These are phyloP conservation scores for Phytophthora foliorum DNA, from an alignment of 352 stramenopile species.

Conservation along the genomic window DNA sequence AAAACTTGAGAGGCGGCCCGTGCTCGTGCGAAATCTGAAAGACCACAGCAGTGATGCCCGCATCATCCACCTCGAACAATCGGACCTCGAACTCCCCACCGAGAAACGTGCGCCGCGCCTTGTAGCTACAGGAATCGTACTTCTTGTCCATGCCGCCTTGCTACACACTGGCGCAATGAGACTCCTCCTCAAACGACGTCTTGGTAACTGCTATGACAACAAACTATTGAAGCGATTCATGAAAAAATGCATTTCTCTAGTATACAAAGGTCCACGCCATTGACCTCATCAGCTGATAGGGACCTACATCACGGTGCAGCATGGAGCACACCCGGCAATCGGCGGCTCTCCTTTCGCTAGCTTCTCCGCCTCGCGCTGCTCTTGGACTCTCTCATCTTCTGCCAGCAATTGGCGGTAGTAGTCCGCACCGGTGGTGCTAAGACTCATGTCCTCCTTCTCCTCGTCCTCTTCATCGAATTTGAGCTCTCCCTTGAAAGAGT, in stretches of 20 bases:
- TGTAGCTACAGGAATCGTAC: slow-evolving; percentile 72
- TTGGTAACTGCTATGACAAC: slow-evolving; percentile 11
- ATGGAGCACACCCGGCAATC: slow-evolving; percentile 60
- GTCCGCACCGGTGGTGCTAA: slow-evolving; percentile 47
- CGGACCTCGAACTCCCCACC: slow-evolving; percentile 75
- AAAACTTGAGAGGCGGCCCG: slow-evolving; percentile 63
- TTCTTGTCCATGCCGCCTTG: slow-evolving; percentile 44
- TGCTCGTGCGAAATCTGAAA: slow-evolving; percentile 45
- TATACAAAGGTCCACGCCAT: slow-evolving; percentile 10
- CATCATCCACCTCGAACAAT: slow-evolving; percentile 79
- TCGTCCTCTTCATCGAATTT: slow-evolving; percentile 49
- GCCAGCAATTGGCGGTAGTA: slow-evolving; percentile 58
- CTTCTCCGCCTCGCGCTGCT: slow-evolving; percentile 41
- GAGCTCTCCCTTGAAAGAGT: slow-evolving; percentile 77
- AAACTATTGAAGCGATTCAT: background rate
- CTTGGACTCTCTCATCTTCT: slow-evolving; percentile 50
- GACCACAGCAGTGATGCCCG: slow-evolving; percentile 67
- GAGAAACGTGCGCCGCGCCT: slow-evolving; percentile 67
- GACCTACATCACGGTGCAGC: slow-evolving; percentile 63
- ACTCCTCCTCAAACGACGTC: slow-evolving; percentile 22
- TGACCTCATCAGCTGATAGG: background rate
- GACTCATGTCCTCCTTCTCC: slow-evolving; percentile 42
- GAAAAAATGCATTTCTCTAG: slow-evolving; percentile 10
- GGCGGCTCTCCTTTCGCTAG: slow-evolving; percentile 33
- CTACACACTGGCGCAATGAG: background rate